Evolutionary conservation across 1,284 basidiomycete genomes (phyloP).

Genomic region (Rhodotorula glutinis): DNA sequence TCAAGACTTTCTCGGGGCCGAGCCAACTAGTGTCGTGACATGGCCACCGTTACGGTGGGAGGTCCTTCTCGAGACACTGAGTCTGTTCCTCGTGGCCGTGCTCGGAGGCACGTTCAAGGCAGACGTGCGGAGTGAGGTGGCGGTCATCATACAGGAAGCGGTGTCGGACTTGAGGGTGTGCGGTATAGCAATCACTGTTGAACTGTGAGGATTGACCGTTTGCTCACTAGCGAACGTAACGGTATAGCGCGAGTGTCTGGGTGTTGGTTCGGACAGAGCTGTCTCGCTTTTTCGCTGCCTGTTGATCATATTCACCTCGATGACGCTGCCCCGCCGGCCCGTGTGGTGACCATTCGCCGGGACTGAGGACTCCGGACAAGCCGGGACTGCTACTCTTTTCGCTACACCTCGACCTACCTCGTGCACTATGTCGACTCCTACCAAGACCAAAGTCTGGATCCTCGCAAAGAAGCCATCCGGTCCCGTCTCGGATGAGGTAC

Average conservation of each 20-base stretch:
- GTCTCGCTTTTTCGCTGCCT: not conserved
- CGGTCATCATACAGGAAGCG: constrained; percentile 10
- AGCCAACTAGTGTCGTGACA: not conserved
- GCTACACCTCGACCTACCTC: too few species aligned
- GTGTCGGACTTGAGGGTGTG: constrained; percentile 2
- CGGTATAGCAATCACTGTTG: constrained; percentile 7
- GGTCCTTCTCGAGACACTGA: constrained; percentile 18
- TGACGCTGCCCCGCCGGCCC: too few species aligned
- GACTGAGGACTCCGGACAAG: too few species aligned
- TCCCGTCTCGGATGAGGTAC: constrained; percentile 28
- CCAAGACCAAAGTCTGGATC: constrained; percentile 38
- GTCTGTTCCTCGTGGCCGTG: constrained; percentile 11
- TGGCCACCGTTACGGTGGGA: constrained; percentile 32
- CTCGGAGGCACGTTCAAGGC: constrained; percentile 11
- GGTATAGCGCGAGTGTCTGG: too few species aligned
- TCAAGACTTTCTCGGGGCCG: not conserved
- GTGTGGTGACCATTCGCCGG: too few species aligned
- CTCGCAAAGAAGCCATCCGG: constrained; percentile 42
- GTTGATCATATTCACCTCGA: not conserved
- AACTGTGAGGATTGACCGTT: too few species aligned
- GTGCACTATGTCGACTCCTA: constrained; percentile 7
- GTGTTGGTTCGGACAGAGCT: too few species aligned
- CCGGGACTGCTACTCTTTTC: not conserved
- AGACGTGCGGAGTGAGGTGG: constrained; percentile 15
- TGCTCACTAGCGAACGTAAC: too few species aligned